Conservation (phyloP, 371 early-diverging fungal species). For the Mucor saturninus region DNA sequence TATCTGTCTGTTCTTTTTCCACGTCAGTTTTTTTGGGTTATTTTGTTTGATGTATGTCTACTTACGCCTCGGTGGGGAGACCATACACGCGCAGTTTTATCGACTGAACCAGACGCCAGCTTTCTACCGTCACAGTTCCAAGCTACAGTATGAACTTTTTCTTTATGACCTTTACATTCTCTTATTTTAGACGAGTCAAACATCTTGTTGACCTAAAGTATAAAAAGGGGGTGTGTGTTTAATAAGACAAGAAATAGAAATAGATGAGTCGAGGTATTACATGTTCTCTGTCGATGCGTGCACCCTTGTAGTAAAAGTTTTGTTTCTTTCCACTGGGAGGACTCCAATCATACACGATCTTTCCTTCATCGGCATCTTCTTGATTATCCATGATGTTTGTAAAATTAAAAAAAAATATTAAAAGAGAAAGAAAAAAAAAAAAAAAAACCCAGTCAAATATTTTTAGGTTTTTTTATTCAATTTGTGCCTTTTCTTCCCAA, state of each 20-base stretch:
- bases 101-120: constrained; percentile 71
- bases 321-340: constrained; percentile 41
- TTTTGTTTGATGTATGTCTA: background rate
- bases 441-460: no score
- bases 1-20: constrained; percentile 52
- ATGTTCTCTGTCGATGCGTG: constrained; percentile 33
- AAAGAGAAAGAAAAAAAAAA: background rate
- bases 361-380: constrained; percentile 21
- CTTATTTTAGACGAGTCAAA: constrained; percentile 42
- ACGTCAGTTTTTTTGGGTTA: no score
- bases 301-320: constrained; percentile 37
- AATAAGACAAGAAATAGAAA: no score
- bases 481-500: constrained; percentile 28
- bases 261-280: constrained; percentile 13
- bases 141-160: constrained; percentile 68
- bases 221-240: background rate
- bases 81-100: constrained; percentile 74
- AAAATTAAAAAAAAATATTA: background rate
- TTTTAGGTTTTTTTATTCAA: background rate
- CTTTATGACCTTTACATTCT: constrained; percentile 64
- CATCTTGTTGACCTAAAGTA: constrained; percentile 35
- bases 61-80: constrained; percentile 65
- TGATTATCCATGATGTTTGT: constrained; percentile 3
- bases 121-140: constrained; percentile 72
- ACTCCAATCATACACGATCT: constrained; percentile 47